Percentiles rank a stretch among this genome's conserved stretches.
These are phyloP conservation scores for Dactylellina leptospora DNA, from an alignment of 2,329 filamentous ascomycete species.

Conservation along the genomic window DNA sequence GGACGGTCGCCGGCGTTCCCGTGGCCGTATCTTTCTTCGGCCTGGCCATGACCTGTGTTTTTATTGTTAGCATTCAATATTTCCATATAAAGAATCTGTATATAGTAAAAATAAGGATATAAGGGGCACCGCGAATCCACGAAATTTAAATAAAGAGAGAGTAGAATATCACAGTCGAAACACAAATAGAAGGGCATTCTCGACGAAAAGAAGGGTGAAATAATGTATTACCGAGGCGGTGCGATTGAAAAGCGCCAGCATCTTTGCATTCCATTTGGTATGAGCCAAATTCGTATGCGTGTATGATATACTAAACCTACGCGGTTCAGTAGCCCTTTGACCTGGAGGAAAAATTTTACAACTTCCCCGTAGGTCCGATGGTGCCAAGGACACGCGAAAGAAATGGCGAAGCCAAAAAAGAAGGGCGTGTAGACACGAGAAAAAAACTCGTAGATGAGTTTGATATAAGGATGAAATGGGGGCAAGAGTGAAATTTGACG, in stretches of 20 bases:
- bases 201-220: neutral
- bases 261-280: constrained; percentile 51
- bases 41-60: constrained; percentile 46
- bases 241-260: constrained; percentile 46
- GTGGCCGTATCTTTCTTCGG: constrained; percentile 33
- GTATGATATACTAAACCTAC: neutral
- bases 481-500: constrained; percentile 54
- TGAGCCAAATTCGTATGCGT: constrained; percentile 7
- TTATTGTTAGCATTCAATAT: neutral
- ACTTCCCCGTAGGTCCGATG: constrained; percentile 1
- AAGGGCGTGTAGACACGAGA: constrained; percentile 41
- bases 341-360: constrained; percentile 22
- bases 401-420: neutral
- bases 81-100: neutral
- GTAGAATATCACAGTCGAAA: neutral
- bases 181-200: neutral
- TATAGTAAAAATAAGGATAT: neutral
- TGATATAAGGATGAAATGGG: constrained; percentile 44
- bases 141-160: constrained; percentile 1
- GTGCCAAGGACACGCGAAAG: constrained; percentile 10
- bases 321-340: neutral
- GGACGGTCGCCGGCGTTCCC: neutral
- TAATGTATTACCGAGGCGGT: constrained; percentile 39
- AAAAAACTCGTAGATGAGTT: constrained; percentile 25
- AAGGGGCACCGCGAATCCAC: neutral